phyloP scores from a whole-genome alignment of 2,329 filamentous ascomycete species.

The Neofusicoccum sp. region DNA sequence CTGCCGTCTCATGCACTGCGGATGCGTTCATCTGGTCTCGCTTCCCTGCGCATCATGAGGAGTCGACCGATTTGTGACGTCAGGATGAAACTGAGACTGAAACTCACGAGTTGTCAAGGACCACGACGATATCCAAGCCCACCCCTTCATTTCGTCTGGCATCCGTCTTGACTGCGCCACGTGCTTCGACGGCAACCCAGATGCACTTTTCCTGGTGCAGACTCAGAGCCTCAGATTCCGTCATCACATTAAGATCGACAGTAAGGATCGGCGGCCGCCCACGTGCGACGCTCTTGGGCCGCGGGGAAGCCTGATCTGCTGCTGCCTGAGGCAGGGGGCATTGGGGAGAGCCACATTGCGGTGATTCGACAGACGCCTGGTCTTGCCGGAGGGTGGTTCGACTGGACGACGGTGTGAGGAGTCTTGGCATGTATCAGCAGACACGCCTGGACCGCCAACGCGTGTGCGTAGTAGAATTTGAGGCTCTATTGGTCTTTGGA shows the following conservation, averaged over 20 bases:
- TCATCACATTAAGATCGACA: slow-evolving; percentile 20
- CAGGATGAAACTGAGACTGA: slow-evolving; percentile 15
- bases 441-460: neutral
- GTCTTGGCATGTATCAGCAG: slow-evolving; percentile 3
- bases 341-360: neutral
- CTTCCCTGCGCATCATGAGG: slow-evolving; percentile 1
- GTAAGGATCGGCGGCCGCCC: slow-evolving; percentile 18
- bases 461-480: neutral
- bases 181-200: slow-evolving; percentile 36
- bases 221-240: slow-evolving; percentile 14
- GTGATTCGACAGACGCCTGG: neutral
- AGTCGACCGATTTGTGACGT: slow-evolving; percentile 18
- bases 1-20: neutral
- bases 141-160: slow-evolving; percentile 27
- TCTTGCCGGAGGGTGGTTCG: neutral
- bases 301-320: slow-evolving; percentile 16
- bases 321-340: neutral
- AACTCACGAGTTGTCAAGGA: slow-evolving; percentile 43
- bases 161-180: slow-evolving; percentile 28
- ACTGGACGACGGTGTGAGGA: slow-evolving; percentile 9
- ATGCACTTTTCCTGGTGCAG: slow-evolving; percentile 27
- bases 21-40: neutral
- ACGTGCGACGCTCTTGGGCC: slow-evolving; percentile 8
- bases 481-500: neutral
- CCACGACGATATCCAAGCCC: slow-evolving; percentile 36